A percentile compares a stretch with the other conserved stretches of the same genome.
phyloP scores from a whole-genome alignment of 352 stramenopile genomes.

The Phytophthora cactorum region DNA sequence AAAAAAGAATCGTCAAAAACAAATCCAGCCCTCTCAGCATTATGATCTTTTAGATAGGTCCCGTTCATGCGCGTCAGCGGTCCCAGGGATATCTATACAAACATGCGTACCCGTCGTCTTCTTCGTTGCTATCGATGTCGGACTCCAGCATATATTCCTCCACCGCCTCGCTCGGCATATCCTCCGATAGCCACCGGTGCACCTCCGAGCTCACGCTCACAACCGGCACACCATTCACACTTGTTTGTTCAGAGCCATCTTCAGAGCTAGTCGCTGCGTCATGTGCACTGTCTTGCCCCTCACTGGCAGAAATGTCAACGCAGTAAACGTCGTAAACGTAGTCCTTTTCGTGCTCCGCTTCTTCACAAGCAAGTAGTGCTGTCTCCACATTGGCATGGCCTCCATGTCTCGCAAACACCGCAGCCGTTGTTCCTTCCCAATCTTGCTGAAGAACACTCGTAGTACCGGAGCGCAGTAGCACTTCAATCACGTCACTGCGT shows the following conservation, averaged over 20 bases:
- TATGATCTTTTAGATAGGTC: slow-evolving; percentile 33
- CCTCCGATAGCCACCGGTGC: slow-evolving; percentile 79
- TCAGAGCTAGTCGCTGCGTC: slow-evolving; percentile 17
- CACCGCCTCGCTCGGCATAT: slow-evolving; percentile 57
- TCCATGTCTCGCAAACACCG: slow-evolving; percentile 61
- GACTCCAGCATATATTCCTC: slow-evolving; percentile 85
- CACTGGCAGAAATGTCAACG: slow-evolving; percentile 66
- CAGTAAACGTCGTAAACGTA: slow-evolving; percentile 90
- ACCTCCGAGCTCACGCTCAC: slow-evolving; percentile 81
- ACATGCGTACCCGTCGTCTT: slow-evolving; percentile 63
- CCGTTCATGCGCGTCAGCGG: slow-evolving; percentile 25
- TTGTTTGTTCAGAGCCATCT: slow-evolving; percentile 27
- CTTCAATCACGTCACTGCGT: slow-evolving; percentile 82
- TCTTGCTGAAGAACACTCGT: slow-evolving; percentile 67
- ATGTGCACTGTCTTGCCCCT: slow-evolving; percentile 25
- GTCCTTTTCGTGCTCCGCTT: slow-evolving; percentile 78
- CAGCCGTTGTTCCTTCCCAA: slow-evolving; percentile 62
- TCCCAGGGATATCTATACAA: slow-evolving; percentile 45
- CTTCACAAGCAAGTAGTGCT: slow-evolving; percentile 75
- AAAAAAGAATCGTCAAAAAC: slow-evolving; percentile 29
- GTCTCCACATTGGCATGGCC: slow-evolving; percentile 65
- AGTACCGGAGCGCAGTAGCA: slow-evolving; percentile 53
- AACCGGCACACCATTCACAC: slow-evolving; percentile 43
- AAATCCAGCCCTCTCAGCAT: slow-evolving; percentile 36
- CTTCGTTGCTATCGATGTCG: slow-evolving; percentile 72